Base-by-base conservation (phyloP, 768 basidiomycete genomes). In the Ramaria sp. region DNA sequence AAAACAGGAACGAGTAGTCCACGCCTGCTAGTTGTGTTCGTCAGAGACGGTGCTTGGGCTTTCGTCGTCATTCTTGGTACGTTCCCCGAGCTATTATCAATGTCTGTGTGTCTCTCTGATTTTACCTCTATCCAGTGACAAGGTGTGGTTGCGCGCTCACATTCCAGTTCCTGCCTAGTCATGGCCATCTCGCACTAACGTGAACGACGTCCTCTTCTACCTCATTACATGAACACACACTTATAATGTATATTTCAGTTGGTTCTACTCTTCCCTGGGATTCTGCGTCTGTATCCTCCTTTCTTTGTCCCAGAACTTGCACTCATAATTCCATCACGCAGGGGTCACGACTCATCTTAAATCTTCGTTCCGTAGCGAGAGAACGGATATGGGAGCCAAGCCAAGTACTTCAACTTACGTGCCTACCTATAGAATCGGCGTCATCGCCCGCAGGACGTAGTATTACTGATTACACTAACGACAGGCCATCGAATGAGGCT, bases 41-140 rank as follows among this genome's bases (percentile, higher is more conserved):
- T 51, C 13, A 6, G 50, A 22, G 50, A 51, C 38, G 50, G 50
- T 51, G 20, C 24, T 51, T 51, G 50, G 50, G 50, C 50, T 20
- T 51, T 39, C 36, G 18, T 27, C 6, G 24, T 39, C 13, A 34
- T 51, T 5, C 38, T 51, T 51, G 50, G 50, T 51, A 30, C 16
- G 34, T 39, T 38, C 15, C 9, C 34, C 5, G 18, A 37, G 13
- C n/a, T n/a, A n/a, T n/a, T n/a, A n/a, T n/a, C n/a, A n/a, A n/a
- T n/a, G n/a, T n/a, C n/a, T n/a, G n/a, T n/a, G n/a, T n/a, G n/a
- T n/a, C n/a, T n/a, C n/a, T n/a, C n/a, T n/a, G n/a, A n/a, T n/a
- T n/a, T n/a, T n/a, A n/a, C n/a, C n/a, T n/a, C n/a, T n/a, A n/a
- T n/a, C n/a, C n/a, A n/a, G n/a, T n/a, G n/a, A n/a, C n/a, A n/a